Evolutionary conservation across 1,139 yeast genomes (phyloP).

Genomic region (Yamadazyma atmosphaerica): DNA sequence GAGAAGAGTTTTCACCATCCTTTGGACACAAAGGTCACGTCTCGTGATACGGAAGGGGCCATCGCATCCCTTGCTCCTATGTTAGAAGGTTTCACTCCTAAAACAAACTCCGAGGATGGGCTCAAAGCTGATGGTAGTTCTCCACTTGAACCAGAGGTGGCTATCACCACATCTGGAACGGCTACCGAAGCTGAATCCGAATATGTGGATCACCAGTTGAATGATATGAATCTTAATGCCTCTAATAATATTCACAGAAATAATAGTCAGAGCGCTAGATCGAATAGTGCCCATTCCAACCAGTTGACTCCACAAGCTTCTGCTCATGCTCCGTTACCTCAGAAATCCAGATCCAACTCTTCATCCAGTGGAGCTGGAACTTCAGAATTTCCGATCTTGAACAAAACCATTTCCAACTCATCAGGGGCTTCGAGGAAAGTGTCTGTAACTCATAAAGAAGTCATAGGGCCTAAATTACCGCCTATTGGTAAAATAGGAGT

Average conservation of each 20-base stretch:
- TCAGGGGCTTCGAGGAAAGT: conserved; percentile 44
- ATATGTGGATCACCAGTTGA: background rate
- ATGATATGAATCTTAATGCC: conserved; percentile 2
- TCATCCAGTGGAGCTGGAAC: conserved; percentile 19
- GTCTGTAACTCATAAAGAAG: conserved; percentile 41
- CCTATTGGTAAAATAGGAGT: conserved; percentile 94
- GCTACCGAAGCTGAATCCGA: conserved; percentile 1
- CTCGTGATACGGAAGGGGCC: conserved; percentile 51
- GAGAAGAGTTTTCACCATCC: conserved; percentile 5
- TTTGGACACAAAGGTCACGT: conserved; percentile 5
- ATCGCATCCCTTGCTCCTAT: conserved; percentile 81
- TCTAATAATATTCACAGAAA: too few species aligned
- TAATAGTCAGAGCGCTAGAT: too few species aligned
- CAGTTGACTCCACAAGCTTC: background rate
- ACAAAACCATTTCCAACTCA: conserved; percentile 41
- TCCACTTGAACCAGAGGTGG: background rate
- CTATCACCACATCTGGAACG: background rate
- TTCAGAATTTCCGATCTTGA: conserved; percentile 23
- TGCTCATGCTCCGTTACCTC: conserved; percentile 4
- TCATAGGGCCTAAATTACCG: conserved; percentile 55
- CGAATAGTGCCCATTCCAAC: conserved; percentile 4
- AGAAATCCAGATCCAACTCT: conserved; percentile 25
- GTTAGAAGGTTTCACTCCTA: conserved; percentile 69
- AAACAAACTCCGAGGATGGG: conserved; percentile 58
- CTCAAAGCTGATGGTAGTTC: background rate